Conservation (phyloP, 768 basidiomycete genomes). For the Tylopilus plumbeoviolaceoides region DNA sequence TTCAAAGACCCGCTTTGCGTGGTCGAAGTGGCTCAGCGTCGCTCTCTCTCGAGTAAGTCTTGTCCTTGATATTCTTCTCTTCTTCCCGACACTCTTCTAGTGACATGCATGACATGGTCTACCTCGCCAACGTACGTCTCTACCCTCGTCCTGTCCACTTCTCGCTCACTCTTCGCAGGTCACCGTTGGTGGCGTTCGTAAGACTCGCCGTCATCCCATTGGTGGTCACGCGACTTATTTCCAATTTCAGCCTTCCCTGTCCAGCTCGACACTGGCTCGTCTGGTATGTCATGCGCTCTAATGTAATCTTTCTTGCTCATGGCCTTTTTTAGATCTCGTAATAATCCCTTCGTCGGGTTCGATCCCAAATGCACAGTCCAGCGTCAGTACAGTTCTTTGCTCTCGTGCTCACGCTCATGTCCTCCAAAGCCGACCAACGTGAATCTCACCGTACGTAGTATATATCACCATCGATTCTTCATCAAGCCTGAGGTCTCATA, state of each 20-base stretch:
- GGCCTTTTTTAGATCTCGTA: constrained; percentile 57
- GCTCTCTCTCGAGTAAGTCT: constrained; percentile 25
- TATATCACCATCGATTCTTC: neutral
- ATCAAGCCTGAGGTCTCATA: constrained; percentile 22
- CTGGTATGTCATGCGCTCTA: constrained; percentile 12
- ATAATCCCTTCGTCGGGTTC: constrained; percentile 46
- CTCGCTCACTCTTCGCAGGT: constrained; percentile 41
- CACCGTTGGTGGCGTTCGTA: constrained; percentile 60
- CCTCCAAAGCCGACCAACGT: constrained; percentile 38
- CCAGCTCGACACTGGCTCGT: constrained; percentile 81
- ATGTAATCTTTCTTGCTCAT: neutral
- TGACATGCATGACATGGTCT: constrained; percentile 72
- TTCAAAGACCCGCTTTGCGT: constrained; percentile 21
- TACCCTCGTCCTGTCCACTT: neutral
- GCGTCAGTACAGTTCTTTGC: constrained; percentile 35
- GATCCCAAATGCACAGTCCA: constrained; percentile 45
- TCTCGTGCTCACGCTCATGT: constrained; percentile 6
- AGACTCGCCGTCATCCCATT: constrained; percentile 9
- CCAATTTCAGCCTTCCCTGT: constrained; percentile 54
- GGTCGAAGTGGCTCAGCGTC: constrained; percentile 35
- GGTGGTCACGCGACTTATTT: neutral
- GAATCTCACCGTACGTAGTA: constrained; percentile 56
- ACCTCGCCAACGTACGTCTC: constrained; percentile 64
- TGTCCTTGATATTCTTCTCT: neutral
- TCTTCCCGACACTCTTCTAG: constrained; percentile 35